phyloP scores from a whole-genome alignment of 768 basidiomycete genomes.

The Termitomyces titanicus region DNA sequence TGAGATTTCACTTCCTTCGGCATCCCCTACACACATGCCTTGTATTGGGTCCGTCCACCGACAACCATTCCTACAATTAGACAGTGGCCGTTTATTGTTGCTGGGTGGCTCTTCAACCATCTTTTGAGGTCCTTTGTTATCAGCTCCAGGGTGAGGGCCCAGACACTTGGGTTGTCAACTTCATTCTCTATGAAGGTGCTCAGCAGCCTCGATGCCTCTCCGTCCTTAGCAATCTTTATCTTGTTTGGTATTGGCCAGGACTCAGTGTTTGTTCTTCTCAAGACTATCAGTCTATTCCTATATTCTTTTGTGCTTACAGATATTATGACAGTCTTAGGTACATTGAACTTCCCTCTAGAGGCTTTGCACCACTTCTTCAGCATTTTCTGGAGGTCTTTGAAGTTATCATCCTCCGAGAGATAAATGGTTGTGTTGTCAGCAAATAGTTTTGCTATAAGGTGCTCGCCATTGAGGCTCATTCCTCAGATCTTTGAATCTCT shows the following conservation, averaged over 20 bases:
- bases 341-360: neutral
- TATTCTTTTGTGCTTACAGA: neutral
- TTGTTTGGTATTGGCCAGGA: neutral
- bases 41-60: neutral
- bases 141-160: constrained; percentile 1
- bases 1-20: neutral
- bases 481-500: neutral
- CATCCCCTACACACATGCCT: neutral
- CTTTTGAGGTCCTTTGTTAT: neutral
- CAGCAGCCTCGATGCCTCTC: neutral
- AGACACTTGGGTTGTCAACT: neutral
- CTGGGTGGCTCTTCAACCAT: neutral
- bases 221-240: neutral
- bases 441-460: neutral
- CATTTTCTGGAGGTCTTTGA: too few species aligned
- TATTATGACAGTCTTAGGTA: neutral
- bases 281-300: neutral
- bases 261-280: neutral
- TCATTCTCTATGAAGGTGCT: constrained; percentile 3
- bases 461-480: too few species aligned
- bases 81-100: neutral
- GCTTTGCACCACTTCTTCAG: neutral
- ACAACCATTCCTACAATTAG: neutral
- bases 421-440: too few species aligned
- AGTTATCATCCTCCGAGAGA: too few species aligned